phyloP scores from a whole-genome alignment of 768 basidiomycete species.

The Sutorius australiensis region DNA sequence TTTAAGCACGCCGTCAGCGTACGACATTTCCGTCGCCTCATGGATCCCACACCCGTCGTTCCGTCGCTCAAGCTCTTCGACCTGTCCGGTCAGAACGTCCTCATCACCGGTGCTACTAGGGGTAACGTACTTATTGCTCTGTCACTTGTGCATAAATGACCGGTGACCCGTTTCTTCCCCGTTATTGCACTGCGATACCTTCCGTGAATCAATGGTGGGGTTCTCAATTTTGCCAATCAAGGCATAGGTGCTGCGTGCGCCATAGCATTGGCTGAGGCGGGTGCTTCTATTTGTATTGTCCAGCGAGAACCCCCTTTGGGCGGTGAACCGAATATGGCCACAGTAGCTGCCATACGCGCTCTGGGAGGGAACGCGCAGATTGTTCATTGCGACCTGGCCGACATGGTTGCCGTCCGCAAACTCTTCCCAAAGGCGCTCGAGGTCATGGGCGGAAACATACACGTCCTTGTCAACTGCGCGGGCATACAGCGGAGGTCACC shows the following conservation, averaged over 20 bases:
- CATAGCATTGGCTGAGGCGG: conserved; percentile 51
- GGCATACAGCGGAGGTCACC: conserved; percentile 58
- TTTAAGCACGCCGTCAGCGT: conserved; percentile 19
- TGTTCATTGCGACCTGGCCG: conserved; percentile 55
- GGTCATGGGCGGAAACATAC: conserved; percentile 48
- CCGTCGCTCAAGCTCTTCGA: conserved; percentile 60
- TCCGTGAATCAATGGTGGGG: conserved; percentile 3
- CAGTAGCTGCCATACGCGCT: conserved; percentile 35
- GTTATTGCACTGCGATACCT: conserved; percentile 12
- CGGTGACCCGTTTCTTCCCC: conserved; percentile 4
- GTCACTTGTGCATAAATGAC: conserved; percentile 14
- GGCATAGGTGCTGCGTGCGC: conserved; percentile 57
- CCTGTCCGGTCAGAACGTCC: conserved; percentile 60
- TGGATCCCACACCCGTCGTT: conserved; percentile 52
- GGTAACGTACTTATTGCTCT: conserved; percentile 43
- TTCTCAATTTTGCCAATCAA: conserved; percentile 22
- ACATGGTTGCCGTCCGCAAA: conserved; percentile 45
- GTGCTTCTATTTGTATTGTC: conserved; percentile 47
- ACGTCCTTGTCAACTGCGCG: conserved; percentile 69
- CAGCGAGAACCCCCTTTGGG: conserved; percentile 41
- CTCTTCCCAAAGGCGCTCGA: conserved; percentile 49
- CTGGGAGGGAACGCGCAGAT: conserved; percentile 37
- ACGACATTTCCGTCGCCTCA: conserved; percentile 21
- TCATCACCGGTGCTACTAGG: conserved; percentile 79
- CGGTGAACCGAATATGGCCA: conserved; percentile 33